Evolutionary conservation across 2,329 filamentous ascomycete genomes (phyloP).

Genomic region (Rhytidhysteron rufulum): DNA sequence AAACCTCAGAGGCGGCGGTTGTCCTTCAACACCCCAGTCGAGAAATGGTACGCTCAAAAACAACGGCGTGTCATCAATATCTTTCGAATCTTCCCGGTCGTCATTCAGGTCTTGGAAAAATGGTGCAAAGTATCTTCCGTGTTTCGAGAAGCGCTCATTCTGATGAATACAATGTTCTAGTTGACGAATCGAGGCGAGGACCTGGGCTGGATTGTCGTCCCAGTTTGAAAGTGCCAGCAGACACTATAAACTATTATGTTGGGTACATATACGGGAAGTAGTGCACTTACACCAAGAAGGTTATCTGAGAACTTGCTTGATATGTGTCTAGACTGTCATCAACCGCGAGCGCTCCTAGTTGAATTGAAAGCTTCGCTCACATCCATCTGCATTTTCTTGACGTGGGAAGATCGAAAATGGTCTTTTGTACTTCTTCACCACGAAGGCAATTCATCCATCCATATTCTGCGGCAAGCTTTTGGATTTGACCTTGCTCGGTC

Average conservation of each 20-base stretch:
- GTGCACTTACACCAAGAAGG: constrained; percentile 21
- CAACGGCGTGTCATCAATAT: constrained; percentile 24
- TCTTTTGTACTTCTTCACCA: constrained; percentile 26
- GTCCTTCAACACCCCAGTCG: constrained; percentile 39
- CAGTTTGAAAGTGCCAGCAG: constrained; percentile 30
- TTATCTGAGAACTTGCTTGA: constrained; percentile 41
- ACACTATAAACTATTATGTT: constrained; percentile 11
- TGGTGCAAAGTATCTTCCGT: constrained; percentile 42
- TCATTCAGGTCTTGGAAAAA: constrained; percentile 34
- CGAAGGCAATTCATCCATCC: constrained; percentile 42
- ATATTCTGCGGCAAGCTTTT: constrained; percentile 34
- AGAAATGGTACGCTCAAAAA: constrained; percentile 40
- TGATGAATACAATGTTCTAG: constrained; percentile 36
- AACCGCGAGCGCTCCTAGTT: not conserved
- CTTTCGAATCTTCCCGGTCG: constrained; percentile 5
- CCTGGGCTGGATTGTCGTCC: constrained; percentile 15
- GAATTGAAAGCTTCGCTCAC: constrained; percentile 5
- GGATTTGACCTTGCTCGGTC: constrained; percentile 34
- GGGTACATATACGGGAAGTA: not conserved
- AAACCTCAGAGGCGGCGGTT: constrained; percentile 37
- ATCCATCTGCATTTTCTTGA: constrained; percentile 38
- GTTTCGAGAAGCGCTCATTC: constrained; percentile 42
- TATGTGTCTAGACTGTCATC: constrained; percentile 26
- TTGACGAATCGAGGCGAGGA: constrained; percentile 20
- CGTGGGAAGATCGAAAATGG: constrained; percentile 21